Base-by-base conservation (phyloP, 768 basidiomycete genomes). In the Coprinellus micaceus region DNA sequence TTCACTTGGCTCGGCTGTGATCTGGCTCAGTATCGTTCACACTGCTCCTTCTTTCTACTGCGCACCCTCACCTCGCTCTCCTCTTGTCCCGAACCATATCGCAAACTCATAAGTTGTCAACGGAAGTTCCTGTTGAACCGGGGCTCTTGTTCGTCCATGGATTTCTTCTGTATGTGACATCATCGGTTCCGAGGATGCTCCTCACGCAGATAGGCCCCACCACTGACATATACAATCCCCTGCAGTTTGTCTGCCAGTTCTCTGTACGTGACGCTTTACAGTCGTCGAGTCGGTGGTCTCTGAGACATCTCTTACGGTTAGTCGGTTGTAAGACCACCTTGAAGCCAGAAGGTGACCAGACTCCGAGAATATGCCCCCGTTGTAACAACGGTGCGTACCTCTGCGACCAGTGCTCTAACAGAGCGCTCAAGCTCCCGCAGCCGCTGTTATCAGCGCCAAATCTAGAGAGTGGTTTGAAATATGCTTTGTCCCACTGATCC, bases 401-500 rank as follows among this genome's bases (percentile, higher is more conserved):
- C 25, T 37, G 22, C 13, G 47, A 30, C 21, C 24, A 17, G 26
- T 2, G 26, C 6, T 33, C 9, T n/a, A 28, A 4, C 17, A 26
- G 50, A 30, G 47, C n/a, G 36, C 19, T 54, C 10, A 57, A 13
- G 30, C 26, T 22, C 12, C 19, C 13, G 22, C 53, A 73, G 86
- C 75, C 29, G 74, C 83, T 51, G 82, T 84, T 54, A 71, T 77
- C 48, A 71, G 80, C 30, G 83, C 83, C 37, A 86, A 84, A 64
- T 73, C 80, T 3, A 79, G 81, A 58, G 77, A 71, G 47, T 88
- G 82, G 80, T 83, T 89, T 62, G 84, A 86, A 64, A 56, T 89
- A 48, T 88, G 82, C 67, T 86, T 81, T 61, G 76, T 89, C 15
- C 87, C 84, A 11, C 69, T 89, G 55, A 66, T 88, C 37, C 88